Percentiles rank a stretch among this genome's conserved stretches.
phyloP scores from a whole-genome alignment of 139 green algal species.

The Coccomyxa sp. region DNA sequence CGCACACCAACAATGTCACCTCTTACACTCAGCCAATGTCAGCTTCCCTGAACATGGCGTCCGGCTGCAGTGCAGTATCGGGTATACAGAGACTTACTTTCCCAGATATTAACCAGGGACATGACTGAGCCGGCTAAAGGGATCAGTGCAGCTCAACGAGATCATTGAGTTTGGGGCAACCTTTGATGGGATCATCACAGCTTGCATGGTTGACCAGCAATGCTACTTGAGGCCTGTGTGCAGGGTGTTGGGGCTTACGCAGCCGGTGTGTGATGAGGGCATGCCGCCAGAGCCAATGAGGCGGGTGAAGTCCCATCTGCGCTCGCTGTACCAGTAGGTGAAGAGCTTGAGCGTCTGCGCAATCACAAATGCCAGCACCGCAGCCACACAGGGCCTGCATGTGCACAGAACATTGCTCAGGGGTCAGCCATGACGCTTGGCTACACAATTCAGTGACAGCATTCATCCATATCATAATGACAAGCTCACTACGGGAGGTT shows the following conservation, averaged over 20 bases:
- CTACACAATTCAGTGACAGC: too few relatives aligned
- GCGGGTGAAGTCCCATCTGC: constrained; percentile 43
- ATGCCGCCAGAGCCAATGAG: constrained; percentile 61
- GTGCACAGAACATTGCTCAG: background rate
- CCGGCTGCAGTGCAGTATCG: too few relatives aligned
- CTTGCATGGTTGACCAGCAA: too few relatives aligned
- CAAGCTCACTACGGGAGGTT: too few relatives aligned
- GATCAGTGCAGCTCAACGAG: background rate
- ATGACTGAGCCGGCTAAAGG: background rate
- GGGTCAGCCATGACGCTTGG: background rate
- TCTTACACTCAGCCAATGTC: too few relatives aligned
- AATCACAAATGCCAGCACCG: constrained; percentile 62
- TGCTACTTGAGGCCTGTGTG: too few relatives aligned
- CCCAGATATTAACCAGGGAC: background rate
- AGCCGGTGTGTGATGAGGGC: constrained; percentile 69
- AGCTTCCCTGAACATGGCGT: too few relatives aligned
- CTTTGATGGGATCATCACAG: too few relatives aligned
- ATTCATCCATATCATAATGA: background rate
- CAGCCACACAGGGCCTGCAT: constrained; percentile 54
- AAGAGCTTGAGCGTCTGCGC: constrained; percentile 69
- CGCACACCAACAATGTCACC: too few relatives aligned
- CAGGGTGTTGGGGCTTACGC: constrained; percentile 43
- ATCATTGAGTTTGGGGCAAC: too few relatives aligned
- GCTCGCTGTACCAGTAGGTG: constrained; percentile 51
- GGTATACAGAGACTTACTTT: too few relatives aligned